Percentiles rank a stretch among this genome's conserved stretches.
Evolutionary conservation across 345 rosid genomes (phyloP).

Genomic region (Kandelia obovata): DNA sequence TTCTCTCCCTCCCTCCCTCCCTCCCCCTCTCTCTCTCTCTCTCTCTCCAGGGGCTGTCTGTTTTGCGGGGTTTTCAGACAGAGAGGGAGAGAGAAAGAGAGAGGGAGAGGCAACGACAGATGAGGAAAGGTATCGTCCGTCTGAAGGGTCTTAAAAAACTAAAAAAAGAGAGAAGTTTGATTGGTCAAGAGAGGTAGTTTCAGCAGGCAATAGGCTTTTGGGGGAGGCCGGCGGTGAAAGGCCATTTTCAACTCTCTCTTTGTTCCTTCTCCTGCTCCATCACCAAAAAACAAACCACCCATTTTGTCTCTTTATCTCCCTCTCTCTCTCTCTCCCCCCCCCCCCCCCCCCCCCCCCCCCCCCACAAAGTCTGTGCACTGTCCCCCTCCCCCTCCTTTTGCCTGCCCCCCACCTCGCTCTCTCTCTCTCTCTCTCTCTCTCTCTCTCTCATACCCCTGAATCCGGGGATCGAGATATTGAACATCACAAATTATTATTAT

Average conservation of each 20-base stretch:
- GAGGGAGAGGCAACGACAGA: background rate
- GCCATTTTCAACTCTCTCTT: slow-evolving; percentile 37
- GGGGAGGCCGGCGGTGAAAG: slow-evolving; percentile 41
- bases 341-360: no score
- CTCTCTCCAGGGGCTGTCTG: background rate
- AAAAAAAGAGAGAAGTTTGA: slow-evolving; percentile 13
- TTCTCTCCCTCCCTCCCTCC: no score
- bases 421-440: background rate
- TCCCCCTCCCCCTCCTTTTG: no score
- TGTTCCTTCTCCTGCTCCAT: slow-evolving; percentile 15
- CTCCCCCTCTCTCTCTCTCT: no score
- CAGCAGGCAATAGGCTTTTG: slow-evolving; percentile 2
- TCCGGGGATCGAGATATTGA: no score
- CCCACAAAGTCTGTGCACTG: background rate
- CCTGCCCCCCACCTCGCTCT: slow-evolving; percentile 4
- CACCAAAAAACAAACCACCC: slow-evolving; percentile 20
- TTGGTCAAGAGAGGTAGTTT: background rate
- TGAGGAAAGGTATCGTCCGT: background rate
- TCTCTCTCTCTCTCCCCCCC: background rate
- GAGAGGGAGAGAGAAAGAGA: background rate
- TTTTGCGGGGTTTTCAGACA: background rate
- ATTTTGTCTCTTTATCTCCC: slow-evolving; percentile 31
- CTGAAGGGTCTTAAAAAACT: slow-evolving; percentile 7
- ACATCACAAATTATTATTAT: no score
- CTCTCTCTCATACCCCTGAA: background rate